Conservation (phyloP, 768 basidiomycete genomes). For the Leccinum variicolor region DNA sequence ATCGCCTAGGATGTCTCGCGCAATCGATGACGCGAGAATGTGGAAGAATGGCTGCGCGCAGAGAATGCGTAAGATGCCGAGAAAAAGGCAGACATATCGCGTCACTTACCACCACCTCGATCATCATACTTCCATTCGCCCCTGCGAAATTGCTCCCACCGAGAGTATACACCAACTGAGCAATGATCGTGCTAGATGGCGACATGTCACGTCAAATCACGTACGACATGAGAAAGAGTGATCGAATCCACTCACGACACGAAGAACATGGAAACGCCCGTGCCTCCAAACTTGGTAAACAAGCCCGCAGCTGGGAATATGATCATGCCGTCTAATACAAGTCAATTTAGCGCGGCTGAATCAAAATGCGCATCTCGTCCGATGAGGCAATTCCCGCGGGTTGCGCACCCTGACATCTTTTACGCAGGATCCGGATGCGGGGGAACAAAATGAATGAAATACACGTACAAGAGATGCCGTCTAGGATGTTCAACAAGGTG, state of each 20-base stretch:
- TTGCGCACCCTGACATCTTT: slow-evolving; percentile 2
- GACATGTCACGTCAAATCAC: neutral
- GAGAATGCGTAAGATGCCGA: neutral
- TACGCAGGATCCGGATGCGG: slow-evolving; percentile 2
- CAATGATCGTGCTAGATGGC: slow-evolving; percentile 55
- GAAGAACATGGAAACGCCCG: slow-evolving; percentile 96
- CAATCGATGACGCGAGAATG: slow-evolving; percentile 78
- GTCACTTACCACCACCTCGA: slow-evolving; percentile 84
- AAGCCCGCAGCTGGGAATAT: slow-evolving; percentile 84
- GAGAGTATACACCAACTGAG: slow-evolving; percentile 81
- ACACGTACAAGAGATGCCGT: slow-evolving; percentile 84
- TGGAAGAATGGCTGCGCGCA: slow-evolving; percentile 84
- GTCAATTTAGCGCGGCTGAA: slow-evolving; percentile 5
- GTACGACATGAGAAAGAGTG: neutral
- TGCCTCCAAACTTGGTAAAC: slow-evolving; percentile 77
- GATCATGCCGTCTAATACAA: slow-evolving; percentile 81
- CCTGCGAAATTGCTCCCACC: slow-evolving; percentile 90
- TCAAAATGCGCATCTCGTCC: neutral
- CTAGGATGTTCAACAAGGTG: slow-evolving; percentile 82
- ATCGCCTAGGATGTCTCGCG: slow-evolving; percentile 46
- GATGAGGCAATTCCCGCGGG: neutral
- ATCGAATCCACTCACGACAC: slow-evolving; percentile 51
- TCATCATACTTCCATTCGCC: slow-evolving; percentile 97
- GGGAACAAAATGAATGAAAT: neutral
- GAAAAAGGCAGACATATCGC: neutral